Conservation (phyloP, 2,329 filamentous ascomycete genomes). For the Metarhizium brunneum region DNA sequence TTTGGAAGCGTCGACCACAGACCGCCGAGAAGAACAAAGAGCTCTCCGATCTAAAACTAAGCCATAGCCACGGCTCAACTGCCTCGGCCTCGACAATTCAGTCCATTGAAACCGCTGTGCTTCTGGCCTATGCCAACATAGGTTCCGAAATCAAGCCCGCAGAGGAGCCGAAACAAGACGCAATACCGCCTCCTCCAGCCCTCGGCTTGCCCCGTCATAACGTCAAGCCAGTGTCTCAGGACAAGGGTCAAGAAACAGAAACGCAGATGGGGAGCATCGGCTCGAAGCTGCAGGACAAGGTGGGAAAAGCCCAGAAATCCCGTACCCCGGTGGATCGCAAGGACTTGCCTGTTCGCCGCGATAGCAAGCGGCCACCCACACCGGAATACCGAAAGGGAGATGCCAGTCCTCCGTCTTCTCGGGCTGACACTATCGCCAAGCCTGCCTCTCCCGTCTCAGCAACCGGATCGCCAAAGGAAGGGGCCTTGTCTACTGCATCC, state of each 20-base stretch:
- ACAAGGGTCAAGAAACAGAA: constrained; percentile 9
- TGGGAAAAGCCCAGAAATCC: constrained; percentile 12
- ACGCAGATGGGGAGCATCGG: constrained; percentile 22
- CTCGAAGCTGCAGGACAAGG: constrained; percentile 23
- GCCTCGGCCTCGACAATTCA: constrained; percentile 18
- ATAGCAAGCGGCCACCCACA: constrained; percentile 32
- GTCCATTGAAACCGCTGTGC: constrained; percentile 2
- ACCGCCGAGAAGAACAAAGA: constrained; percentile 38
- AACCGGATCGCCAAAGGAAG: constrained; percentile 24
- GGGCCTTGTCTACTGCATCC: constrained; percentile 3
- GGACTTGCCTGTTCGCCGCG: constrained; percentile 3
- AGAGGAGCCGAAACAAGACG: background rate
- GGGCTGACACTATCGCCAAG: constrained; percentile 27
- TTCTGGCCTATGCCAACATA: background rate
- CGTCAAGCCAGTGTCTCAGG: constrained; percentile 13
- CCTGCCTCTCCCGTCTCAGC: constrained; percentile 37
- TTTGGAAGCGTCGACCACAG: constrained; percentile 42
- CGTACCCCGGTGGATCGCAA: constrained; percentile 1
- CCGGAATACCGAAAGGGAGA: constrained; percentile 39
- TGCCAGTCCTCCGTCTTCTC: constrained; percentile 21
- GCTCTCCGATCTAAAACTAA: constrained; percentile 39
- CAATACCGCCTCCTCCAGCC: constrained; percentile 8
- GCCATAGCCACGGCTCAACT: constrained; percentile 41
- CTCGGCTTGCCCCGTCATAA: constrained; percentile 20
- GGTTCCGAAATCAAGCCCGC: background rate